These are phyloP conservation scores for Agrocybe praecox DNA, from an alignment of 768 basidiomycete species.

Conservation along the genomic window DNA sequence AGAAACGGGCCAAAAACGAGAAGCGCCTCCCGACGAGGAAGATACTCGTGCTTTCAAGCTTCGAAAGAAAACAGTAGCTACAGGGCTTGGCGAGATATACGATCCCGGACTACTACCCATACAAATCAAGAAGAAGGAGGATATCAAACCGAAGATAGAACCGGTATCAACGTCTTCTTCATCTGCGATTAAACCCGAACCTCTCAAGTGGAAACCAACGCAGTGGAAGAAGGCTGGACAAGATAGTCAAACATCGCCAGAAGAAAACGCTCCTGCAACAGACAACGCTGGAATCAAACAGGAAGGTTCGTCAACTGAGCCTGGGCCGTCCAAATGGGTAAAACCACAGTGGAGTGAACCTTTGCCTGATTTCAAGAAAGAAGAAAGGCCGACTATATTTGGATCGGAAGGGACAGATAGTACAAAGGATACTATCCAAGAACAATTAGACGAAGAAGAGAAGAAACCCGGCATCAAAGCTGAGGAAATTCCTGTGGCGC, in stretches of 20 bases:
- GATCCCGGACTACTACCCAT: constrained; percentile 75
- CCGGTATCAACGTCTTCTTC: constrained; percentile 10
- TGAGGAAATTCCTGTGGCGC: constrained; percentile 14
- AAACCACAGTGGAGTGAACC: constrained; percentile 33
- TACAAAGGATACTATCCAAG: not conserved
- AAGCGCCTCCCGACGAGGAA: constrained; percentile 44
- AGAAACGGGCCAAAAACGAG: constrained; percentile 40
- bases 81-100: constrained; percentile 78
- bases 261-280: not conserved
- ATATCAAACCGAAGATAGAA: constrained; percentile 23
- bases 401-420: constrained; percentile 10
- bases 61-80: constrained; percentile 58
- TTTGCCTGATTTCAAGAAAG: constrained; percentile 19
- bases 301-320: constrained; percentile 7
- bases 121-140: constrained; percentile 63
- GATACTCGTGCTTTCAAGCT: constrained; percentile 68
- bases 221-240: constrained; percentile 20
- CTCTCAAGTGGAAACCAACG: constrained; percentile 24
- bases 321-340: constrained; percentile 28
- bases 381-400: constrained; percentile 17
- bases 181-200: not conserved
- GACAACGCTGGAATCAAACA: constrained; percentile 4
- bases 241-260: constrained; percentile 4
- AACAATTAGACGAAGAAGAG: not conserved
- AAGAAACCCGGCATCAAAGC: constrained; percentile 11